Percentiles rank a stretch among this genome's conserved stretches.
Conservation (phyloP, 495 filamentous ascomycete species). For the Xylaria grammica region DNA sequence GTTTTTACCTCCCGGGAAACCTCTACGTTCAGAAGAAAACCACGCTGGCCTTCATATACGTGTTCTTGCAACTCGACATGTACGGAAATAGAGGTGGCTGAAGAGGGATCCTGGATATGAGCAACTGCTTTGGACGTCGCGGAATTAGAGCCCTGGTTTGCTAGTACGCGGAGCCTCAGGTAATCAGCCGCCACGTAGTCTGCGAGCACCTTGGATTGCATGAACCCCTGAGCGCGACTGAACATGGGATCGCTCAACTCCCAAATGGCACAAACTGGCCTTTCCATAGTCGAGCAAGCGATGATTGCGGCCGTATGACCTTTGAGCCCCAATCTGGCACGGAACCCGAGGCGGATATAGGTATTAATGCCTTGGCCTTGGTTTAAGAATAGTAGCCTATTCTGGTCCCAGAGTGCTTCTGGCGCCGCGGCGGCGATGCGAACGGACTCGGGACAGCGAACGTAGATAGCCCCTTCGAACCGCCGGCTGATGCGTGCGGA, state of each 20-base stretch:
- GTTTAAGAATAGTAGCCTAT: not conserved
- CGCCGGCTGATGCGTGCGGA: not conserved
- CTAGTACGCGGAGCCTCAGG: not conserved
- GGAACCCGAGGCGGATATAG: not conserved
- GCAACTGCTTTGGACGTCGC: not conserved
- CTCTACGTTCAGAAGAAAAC: not conserved
- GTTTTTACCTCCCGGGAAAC: not conserved
- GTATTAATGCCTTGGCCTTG: not conserved
- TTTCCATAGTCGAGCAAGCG: not conserved
- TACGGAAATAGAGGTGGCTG: not conserved
- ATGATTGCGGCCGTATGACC: not conserved
- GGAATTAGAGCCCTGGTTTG: not conserved
- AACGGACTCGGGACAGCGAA: not conserved
- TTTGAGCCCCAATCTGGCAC: not conserved
- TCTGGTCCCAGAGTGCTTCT: not conserved
- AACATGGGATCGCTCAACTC: not conserved
- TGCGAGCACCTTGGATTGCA: not conserved
- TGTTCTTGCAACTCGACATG: not conserved
- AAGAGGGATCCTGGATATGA: not conserved
- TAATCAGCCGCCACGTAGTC: not conserved
- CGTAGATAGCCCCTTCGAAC: not conserved
- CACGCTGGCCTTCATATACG: not conserved
- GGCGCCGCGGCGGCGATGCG: not conserved
- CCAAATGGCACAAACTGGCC: not conserved
- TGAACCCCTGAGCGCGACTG: not conserved